These are phyloP conservation scores for Brettanomyces bruxellensis DNA, from an alignment of 805 yeast species.

Conservation along the genomic window DNA sequence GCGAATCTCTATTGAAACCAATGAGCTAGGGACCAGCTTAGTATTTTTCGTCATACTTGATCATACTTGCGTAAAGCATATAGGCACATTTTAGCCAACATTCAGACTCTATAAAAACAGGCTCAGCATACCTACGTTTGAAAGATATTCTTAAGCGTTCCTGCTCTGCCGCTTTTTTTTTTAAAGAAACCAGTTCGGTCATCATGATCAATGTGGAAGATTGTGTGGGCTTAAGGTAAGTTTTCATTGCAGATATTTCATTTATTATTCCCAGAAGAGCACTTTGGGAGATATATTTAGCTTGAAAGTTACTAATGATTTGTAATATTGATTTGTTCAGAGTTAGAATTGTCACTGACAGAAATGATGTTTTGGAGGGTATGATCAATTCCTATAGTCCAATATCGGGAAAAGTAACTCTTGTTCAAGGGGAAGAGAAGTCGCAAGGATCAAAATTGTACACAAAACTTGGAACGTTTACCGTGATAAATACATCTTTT, in stretches of 20 bases:
- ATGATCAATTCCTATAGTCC: slow-evolving; percentile 53
- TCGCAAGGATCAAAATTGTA: slow-evolving; percentile 3
- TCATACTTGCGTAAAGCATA: no score
- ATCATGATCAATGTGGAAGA: slow-evolving; percentile 23
- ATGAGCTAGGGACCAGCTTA: no score
- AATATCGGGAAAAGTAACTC: slow-evolving; percentile 32
- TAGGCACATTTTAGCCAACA: no score
- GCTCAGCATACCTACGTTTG: no score
- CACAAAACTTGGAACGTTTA: slow-evolving; percentile 23
- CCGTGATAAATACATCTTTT: slow-evolving; percentile 47
- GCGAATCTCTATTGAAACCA: no score
- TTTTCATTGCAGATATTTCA: background rate
- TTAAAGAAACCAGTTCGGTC: background rate
- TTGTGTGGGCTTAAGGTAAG: slow-evolving; percentile 27
- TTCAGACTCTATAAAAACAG: no score
- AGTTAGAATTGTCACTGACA: slow-evolving; percentile 51
- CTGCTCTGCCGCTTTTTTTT: background rate
- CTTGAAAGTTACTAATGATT: background rate
- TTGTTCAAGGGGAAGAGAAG: slow-evolving; percentile 22
- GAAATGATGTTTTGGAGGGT: slow-evolving; percentile 50
- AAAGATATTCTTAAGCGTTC: background rate
- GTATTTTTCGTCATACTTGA: no score
- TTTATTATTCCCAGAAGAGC: no score
- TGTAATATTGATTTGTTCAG: slow-evolving; percentile 17
- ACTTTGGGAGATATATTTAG: background rate